These are phyloP conservation scores for Penicillium frequentans DNA, from an alignment of 2,329 filamentous ascomycete species.

Conservation along the genomic window DNA sequence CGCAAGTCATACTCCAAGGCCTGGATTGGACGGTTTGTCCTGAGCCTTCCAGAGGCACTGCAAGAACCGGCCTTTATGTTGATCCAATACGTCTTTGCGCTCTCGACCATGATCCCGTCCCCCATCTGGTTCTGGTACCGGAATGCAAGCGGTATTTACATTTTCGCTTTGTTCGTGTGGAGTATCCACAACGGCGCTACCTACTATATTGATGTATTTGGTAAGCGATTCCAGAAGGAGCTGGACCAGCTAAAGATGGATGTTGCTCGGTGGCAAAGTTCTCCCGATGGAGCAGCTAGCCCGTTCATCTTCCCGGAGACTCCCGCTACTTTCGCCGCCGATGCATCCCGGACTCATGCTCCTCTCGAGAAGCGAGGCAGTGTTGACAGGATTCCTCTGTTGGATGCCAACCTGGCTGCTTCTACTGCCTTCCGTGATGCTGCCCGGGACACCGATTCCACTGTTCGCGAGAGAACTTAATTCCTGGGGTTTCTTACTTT, in stretches of 20 bases:
- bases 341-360: constrained; percentile 15
- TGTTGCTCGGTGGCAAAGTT: constrained; percentile 78
- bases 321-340: constrained; percentile 21
- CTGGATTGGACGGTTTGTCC: constrained; percentile 82
- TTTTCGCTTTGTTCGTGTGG: constrained; percentile 84
- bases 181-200: constrained; percentile 96
- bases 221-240: constrained; percentile 94
- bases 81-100: constrained; percentile 89
- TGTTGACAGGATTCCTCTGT: constrained; percentile 38
- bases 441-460: constrained; percentile 5
- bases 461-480: constrained; percentile 28
- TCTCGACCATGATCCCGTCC: constrained; percentile 91
- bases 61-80: constrained; percentile 94
- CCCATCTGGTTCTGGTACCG: constrained; percentile 92
- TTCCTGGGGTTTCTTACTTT: constrained; percentile 3
- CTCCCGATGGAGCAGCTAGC: constrained; percentile 33
- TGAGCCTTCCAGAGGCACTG: constrained; percentile 69
- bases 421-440: constrained; percentile 27
- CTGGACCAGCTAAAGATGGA: constrained; percentile 85
- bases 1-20: constrained; percentile 86
- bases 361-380: constrained; percentile 22
- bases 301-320: constrained; percentile 30
- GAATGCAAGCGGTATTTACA: constrained; percentile 74
- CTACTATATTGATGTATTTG: constrained; percentile 98
- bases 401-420: constrained; percentile 28